Percentiles rank a stretch among this genome's conserved stretches.
Evolutionary conservation across 2,329 filamentous ascomycete species (phyloP).

Genomic region (Colletotrichum musae): DNA sequence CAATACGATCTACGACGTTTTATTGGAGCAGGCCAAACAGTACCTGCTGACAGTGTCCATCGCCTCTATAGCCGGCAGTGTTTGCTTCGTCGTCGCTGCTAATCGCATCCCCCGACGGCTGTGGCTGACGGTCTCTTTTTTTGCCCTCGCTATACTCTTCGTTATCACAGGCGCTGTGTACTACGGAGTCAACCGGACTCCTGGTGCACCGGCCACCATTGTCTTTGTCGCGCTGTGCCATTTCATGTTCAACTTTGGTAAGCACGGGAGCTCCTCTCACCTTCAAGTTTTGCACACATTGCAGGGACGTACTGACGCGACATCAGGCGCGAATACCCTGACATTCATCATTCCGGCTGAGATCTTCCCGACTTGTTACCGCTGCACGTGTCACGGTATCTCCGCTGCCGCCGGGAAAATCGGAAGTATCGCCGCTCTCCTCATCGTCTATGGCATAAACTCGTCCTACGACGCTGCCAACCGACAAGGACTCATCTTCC

Average conservation of each 20-base stretch:
- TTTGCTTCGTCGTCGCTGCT: conserved; percentile 62
- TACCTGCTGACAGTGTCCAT: conserved; percentile 67
- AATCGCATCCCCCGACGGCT: conserved; percentile 63
- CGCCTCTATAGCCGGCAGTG: conserved; percentile 65
- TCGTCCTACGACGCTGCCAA: conserved; percentile 56
- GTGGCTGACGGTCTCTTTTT: conserved; percentile 66
- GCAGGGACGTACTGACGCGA: conserved; percentile 26
- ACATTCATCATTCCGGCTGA: conserved; percentile 77
- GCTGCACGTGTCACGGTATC: conserved; percentile 74
- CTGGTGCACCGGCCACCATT: conserved; percentile 61
- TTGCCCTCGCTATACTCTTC: conserved; percentile 62
- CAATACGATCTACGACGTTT: conserved; percentile 66
- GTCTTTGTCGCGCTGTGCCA: conserved; percentile 67
- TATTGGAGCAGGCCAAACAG: conserved; percentile 67
- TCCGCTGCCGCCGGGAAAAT: conserved; percentile 73
- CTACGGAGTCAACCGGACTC: conserved; percentile 60
- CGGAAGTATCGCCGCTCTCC: conserved; percentile 67
- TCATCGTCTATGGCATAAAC: conserved; percentile 67
- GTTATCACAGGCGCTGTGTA: conserved; percentile 65
- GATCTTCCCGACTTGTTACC: conserved; percentile 75
- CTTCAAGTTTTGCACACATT: neutral
- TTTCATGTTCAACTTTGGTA: conserved; percentile 70
- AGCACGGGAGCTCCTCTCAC: conserved; percentile 28
- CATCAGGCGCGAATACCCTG: conserved; percentile 69
- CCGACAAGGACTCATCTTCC: conserved; percentile 64